Percentiles rank a stretch among this genome's conserved stretches.
Conservation (phyloP, 192 early-diverging fungal species). For the Coemansia sp. region DNA sequence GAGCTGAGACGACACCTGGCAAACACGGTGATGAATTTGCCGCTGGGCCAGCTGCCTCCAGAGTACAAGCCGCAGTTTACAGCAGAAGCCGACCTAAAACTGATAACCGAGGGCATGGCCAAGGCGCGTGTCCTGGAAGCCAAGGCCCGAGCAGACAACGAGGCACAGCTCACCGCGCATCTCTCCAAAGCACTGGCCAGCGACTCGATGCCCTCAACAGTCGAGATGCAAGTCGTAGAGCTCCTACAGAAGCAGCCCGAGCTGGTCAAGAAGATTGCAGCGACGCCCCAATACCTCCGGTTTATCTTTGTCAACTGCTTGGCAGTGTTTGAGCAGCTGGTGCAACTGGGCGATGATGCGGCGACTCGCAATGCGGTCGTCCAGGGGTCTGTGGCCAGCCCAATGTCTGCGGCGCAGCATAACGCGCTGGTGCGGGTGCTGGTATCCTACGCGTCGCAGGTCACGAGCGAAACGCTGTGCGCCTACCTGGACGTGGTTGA, state of each 20-base stretch:
- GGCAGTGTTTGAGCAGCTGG: background rate
- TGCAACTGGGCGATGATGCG: background rate
- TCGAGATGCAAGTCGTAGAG: background rate
- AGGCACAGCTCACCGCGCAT: slow-evolving; percentile 12
- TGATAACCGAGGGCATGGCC: slow-evolving; percentile 13
- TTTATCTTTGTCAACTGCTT: background rate
- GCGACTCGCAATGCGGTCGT: slow-evolving; percentile 13
- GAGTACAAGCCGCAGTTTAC: background rate
- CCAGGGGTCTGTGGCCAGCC: slow-evolving; percentile 15
- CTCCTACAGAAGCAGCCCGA: slow-evolving; percentile 16
- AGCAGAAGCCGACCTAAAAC: background rate
- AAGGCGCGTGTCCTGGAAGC: slow-evolving; percentile 12
- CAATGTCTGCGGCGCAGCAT: slow-evolving; percentile 32
- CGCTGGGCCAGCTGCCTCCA: slow-evolving; percentile 17
- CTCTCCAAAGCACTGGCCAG: slow-evolving; percentile 9
- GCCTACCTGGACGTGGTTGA: slow-evolving; percentile 39
- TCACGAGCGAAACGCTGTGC: slow-evolving; percentile 22
- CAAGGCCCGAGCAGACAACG: slow-evolving; percentile 2
- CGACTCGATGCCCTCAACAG: background rate
- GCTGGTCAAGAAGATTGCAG: slow-evolving; percentile 7
- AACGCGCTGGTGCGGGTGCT: slow-evolving; percentile 24
- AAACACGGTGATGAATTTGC: slow-evolving; percentile 9
- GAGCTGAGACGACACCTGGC: slow-evolving; percentile 6
- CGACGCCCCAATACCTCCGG: slow-evolving; percentile 10
- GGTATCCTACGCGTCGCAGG: slow-evolving; percentile 1